Evolutionary conservation across 495 filamentous ascomycete genomes (phyloP).

Genomic region (Cenococcum geophilum): DNA sequence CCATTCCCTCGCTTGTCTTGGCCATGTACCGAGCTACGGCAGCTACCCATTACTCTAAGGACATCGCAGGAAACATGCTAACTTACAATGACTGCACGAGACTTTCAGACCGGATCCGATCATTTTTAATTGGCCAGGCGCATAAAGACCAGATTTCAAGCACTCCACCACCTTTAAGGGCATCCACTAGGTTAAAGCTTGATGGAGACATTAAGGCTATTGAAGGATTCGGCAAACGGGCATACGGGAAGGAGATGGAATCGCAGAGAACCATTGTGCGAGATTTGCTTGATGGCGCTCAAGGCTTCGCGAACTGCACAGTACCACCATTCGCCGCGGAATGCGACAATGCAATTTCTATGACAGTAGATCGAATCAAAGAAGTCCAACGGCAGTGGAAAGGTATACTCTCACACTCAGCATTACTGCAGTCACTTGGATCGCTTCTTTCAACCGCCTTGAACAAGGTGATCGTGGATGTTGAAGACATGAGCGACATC

Average conservation of each 20-base stretch:
- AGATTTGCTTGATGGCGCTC: constrained; percentile 75
- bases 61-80: constrained; percentile 73
- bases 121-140: constrained; percentile 47
- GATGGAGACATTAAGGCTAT: constrained; percentile 66
- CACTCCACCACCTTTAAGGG: constrained; percentile 43
- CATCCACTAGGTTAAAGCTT: constrained; percentile 49
- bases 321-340: constrained; percentile 56
- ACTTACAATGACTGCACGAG: constrained; percentile 89
- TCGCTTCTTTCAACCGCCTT: constrained; percentile 73
- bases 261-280: constrained; percentile 74
- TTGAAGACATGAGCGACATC: constrained; percentile 82
- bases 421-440: constrained; percentile 77
- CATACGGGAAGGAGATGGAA: constrained; percentile 82
- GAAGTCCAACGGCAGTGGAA: constrained; percentile 70
- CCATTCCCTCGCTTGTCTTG: constrained; percentile 74
- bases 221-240: constrained; percentile 71
- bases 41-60: constrained; percentile 66
- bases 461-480: constrained; percentile 73
- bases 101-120: constrained; percentile 64
- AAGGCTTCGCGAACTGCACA: constrained; percentile 59
- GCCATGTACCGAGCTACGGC: constrained; percentile 89
- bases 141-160: constrained; percentile 45
- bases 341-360: constrained; percentile 63
- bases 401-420: constrained; percentile 70
- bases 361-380: constrained; percentile 60